Base-by-base conservation (phyloP, 1,284 basidiomycete genomes). In the Puccinia sorghi region DNA sequence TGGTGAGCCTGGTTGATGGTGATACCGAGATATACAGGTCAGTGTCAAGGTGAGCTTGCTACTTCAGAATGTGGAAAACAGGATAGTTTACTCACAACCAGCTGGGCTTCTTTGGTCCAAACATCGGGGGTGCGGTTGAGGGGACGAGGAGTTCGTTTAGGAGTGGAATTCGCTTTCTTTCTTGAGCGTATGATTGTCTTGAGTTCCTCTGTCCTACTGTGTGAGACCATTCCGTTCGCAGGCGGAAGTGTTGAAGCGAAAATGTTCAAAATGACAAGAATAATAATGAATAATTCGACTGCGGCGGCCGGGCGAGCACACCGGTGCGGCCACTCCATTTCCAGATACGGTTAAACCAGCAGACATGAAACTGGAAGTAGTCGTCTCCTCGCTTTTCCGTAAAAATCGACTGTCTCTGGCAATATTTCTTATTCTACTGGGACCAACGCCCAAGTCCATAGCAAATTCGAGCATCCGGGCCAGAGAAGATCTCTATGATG, bases 21-120 rank as follows among this genome's bases (percentile, higher is more conserved):
- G 20, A 5, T 7, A 32, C 22, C 37, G 15, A 17, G 32, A 22
- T n/a, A 67, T 41, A 12, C n/a, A 22, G n/a, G 22, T 67, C 57
- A 63, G 43, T 63, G 22, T 52, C 46, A 46, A 46, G 8, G 1
- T 17, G 17, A 25, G 8, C 0, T 48, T 52, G 15, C 13, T 15
- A 50, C 4, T 25, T 20, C 22, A 39, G 22, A 11, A 17, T 39
- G 3, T 32, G 37, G n/a, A 56, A 73, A 25, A 1, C 22, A 37
- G 22, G 12, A 7, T 13, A 7, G 54, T 37, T 67, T 39, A 76
- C 73, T 76, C 73, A 76, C 73, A 66, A 67, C 61, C 12, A 76
- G 43, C 61, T 64, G 61, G 37, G 61, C 61, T 46, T 64, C 61
- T 15, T 46, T 64, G 22, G 61, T 64, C 61, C 61, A 64, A 25